Evolutionary conservation across 1,139 yeast genomes (phyloP), one percentile per base, ranked within the genome.

Genomic region (Blastobotrys petasosporus): DNA sequence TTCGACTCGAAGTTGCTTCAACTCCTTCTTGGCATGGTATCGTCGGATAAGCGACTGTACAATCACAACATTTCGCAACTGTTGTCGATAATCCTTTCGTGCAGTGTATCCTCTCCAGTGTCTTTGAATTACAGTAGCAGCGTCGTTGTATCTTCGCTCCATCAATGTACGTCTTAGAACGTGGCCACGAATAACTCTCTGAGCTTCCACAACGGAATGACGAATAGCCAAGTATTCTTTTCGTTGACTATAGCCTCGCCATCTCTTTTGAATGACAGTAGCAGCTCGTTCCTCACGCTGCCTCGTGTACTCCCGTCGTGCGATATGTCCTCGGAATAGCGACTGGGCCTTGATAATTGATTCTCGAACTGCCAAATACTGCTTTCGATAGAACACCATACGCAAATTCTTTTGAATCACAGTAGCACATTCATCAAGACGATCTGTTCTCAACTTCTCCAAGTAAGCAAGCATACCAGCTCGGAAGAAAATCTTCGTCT

Each of bases 381-480:
- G 67, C 54, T 77, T 75, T 57, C 94, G 83, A 65, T 76, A 78
- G 58, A 76, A 73, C 37, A 75, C 69, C 65, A 78, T 84, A 61
- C 86, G 79, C 62, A 90, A 71, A 58, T 85, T 80, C 76, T 87
- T 88, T 69, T 92, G 98, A 54, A 92, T 83, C 68, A 84, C 70
- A 20, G 81, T 81, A 2, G 96, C 96, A 45, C 95, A 82, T 47
- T 70, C 76, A 61, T 77, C 77, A 53, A 88, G 76, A 58, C 87
- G 85, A 56, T 83, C 87, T 23, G 87, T 70, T 65, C 97, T 80
- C 58, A 84, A 69, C 56, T 87, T 87, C 68, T 92, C 98, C 30
- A 94, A 70, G 47, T 80, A 79, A 1, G 97, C 98, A 45, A 94
- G 71, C 54, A 92, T 88, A 46, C 98, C 98, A 58, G 95, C 94